These are phyloP conservation scores for Nicotiana tomentosiformis DNA, from an alignment of 257 asterid genomes.

Conservation along the genomic window DNA sequence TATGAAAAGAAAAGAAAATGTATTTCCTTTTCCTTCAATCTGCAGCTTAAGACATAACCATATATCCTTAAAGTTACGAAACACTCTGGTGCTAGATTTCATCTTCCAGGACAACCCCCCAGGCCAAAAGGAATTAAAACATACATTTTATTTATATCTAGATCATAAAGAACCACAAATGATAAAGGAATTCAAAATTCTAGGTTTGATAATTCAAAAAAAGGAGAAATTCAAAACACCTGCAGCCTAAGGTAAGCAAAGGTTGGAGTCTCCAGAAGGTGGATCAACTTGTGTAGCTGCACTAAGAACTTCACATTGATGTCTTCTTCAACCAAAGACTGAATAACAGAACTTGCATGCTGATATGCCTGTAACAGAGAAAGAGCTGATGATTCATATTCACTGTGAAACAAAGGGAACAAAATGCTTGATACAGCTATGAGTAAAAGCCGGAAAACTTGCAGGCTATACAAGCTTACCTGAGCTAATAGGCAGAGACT, in stretches of 20 bases:
- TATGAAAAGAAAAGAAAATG: neutral
- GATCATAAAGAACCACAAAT: neutral
- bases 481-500: slow-evolving; percentile 97
- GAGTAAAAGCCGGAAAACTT: neutral
- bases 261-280: slow-evolving; percentile 93
- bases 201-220: neutral
- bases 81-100: neutral
- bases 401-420: neutral
- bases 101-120: neutral
- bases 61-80: neutral
- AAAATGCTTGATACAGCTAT: slow-evolving; percentile 6
- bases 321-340: slow-evolving; percentile 89
- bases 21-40: neutral
- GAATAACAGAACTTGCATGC: slow-evolving; percentile 92
- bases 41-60: neutral
- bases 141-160: neutral
- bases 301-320: slow-evolving; percentile 88
- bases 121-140: neutral
- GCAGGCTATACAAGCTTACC: slow-evolving; percentile 38
- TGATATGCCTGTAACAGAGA: slow-evolving; percentile 62
- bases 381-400: neutral
- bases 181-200: neutral
- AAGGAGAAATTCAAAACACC: slow-evolving; percentile 33
- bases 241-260: slow-evolving; percentile 95
- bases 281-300: slow-evolving; percentile 90